phyloP scores from a whole-genome alignment of 768 basidiomycete genomes.

The Cubamyces lactineus region DNA sequence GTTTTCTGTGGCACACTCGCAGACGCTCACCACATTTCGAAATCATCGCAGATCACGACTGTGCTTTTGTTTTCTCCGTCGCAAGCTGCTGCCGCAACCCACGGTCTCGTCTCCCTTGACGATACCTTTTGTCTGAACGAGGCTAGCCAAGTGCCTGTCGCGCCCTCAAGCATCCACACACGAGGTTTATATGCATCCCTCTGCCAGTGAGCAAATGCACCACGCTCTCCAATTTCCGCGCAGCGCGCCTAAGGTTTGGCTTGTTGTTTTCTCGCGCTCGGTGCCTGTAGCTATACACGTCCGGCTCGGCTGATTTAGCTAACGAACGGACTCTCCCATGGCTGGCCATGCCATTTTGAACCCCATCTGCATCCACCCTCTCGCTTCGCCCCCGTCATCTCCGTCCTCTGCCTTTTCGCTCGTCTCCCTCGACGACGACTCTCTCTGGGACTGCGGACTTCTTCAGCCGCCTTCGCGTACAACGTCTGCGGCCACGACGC shows the following conservation, averaged over 20 bases:
- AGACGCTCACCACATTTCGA: not conserved
- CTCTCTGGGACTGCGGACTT: slow-evolving; percentile 16
- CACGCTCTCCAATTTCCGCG: not conserved
- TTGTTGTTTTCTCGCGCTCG: slow-evolving; percentile 8
- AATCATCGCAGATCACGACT: not conserved
- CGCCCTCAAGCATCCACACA: slow-evolving; percentile 2
- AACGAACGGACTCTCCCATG: slow-evolving; percentile 6
- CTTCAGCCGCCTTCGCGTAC: slow-evolving; percentile 6
- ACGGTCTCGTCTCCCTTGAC: slow-evolving; percentile 8
- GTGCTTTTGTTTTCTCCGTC: slow-evolving; percentile 9
- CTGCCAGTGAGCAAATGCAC: not conserved
- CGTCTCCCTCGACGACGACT: slow-evolving; percentile 1
- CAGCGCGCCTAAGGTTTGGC: slow-evolving; percentile 11
- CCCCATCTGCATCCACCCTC: slow-evolving; percentile 18
- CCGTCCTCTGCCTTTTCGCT: slow-evolving; percentile 6
- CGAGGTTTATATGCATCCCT: not conserved
- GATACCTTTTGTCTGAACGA: slow-evolving; percentile 13
- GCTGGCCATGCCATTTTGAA: slow-evolving; percentile 17
- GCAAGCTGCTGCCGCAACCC: not conserved
- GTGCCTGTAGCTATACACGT: slow-evolving; percentile 14
- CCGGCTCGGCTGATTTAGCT: slow-evolving; percentile 12
- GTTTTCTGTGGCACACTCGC: not conserved
- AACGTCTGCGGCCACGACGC: slow-evolving; percentile 7
- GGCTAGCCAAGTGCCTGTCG: not conserved
- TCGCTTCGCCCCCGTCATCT: slow-evolving; percentile 10